These are phyloP conservation scores for Russula brevipes DNA, from an alignment of 768 basidiomycete genomes.

Conservation along the genomic window DNA sequence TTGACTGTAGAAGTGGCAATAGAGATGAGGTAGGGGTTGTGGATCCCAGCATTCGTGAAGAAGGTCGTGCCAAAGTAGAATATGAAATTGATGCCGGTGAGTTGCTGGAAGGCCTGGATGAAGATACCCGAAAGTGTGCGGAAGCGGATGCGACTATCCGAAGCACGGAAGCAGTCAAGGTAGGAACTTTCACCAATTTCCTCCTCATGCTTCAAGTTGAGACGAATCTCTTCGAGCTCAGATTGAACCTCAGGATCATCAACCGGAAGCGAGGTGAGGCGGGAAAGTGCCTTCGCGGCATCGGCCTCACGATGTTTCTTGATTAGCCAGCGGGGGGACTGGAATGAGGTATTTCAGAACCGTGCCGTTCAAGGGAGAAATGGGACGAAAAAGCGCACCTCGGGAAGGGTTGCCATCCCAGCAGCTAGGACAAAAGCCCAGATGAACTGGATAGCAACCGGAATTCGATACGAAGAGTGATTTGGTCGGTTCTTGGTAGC, in stretches of 20 bases:
- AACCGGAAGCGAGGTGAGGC: conserved; percentile 53
- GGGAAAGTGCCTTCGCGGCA: conserved; percentile 54
- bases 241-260: conserved; percentile 50
- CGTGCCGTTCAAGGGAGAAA: background rate
- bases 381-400: conserved; percentile 24
- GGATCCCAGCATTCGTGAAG: conserved; percentile 43
- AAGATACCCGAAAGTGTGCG: conserved; percentile 81
- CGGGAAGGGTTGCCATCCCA: conserved; percentile 74
- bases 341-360: background rate
- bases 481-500: conserved; percentile 30
- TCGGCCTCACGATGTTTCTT: conserved; percentile 56
- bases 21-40: conserved; percentile 48
- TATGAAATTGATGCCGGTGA: conserved; percentile 78
- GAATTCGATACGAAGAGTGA: conserved; percentile 56
- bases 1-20: conserved; percentile 75
- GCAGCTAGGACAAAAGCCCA: conserved; percentile 67
- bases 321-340: conserved; percentile 76
- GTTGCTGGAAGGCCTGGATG: conserved; percentile 74
- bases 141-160: conserved; percentile 46
- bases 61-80: conserved; percentile 48
- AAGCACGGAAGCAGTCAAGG: conserved; percentile 52
- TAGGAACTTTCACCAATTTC: conserved; percentile 58
- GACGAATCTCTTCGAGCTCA: conserved; percentile 49
- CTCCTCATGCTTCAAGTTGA: conserved; percentile 59
- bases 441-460: conserved; percentile 71